phyloP scores from a whole-genome alignment of 108 stramenopile species.

The Nannochloropsis salina region DNA sequence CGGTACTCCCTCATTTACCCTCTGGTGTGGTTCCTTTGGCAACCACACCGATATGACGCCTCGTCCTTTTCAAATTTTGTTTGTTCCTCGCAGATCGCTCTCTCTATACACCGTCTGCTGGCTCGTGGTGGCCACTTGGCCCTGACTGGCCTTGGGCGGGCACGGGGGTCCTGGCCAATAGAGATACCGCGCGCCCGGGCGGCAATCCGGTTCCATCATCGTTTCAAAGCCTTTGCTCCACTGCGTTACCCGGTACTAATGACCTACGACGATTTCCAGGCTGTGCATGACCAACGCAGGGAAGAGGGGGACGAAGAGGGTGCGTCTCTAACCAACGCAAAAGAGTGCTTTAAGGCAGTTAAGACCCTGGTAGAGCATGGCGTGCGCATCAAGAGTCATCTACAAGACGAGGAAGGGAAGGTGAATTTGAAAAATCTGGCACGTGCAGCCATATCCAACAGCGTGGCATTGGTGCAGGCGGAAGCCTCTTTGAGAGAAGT shows the following conservation, averaged over 20 bases:
- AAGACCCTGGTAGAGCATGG: not conserved
- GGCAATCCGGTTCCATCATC: not conserved
- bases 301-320: constrained; percentile 8
- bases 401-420: not conserved
- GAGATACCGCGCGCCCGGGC: not conserved
- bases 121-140: not conserved
- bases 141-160: not conserved
- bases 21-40: too few relatives aligned
- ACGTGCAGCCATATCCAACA: not conserved
- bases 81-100: not conserved
- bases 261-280: not conserved
- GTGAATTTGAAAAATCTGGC: not conserved
- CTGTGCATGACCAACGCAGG: not conserved
- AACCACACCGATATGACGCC: too few relatives aligned
- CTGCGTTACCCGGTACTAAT: not conserved
- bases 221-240: not conserved
- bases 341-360: not conserved
- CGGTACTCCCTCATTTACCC: too few relatives aligned
- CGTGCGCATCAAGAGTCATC: not conserved
- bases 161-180: not conserved
- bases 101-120: not conserved
- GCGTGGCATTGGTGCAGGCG: not conserved
- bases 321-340: not conserved
- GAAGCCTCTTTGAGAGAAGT: not conserved
- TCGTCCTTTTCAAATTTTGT: too few relatives aligned